These are phyloP conservation scores for Durusdinium trenchii DNA, from an alignment of 73 alveolate genomes.

Conservation along the genomic window DNA sequence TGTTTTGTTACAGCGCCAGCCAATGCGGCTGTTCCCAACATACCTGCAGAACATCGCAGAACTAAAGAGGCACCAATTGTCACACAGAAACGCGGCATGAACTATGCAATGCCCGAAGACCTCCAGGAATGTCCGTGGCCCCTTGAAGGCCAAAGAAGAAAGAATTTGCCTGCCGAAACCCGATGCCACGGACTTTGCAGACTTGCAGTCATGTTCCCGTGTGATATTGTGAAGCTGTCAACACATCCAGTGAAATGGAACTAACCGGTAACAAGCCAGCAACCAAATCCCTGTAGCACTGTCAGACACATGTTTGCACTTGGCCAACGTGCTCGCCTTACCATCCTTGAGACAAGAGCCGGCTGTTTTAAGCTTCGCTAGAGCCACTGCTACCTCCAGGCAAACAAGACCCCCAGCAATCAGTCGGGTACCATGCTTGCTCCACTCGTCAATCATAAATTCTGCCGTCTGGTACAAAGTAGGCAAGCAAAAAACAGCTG, in stretches of 20 bases:
- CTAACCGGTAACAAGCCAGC: neutral
- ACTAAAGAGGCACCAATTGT: neutral
- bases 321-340: neutral
- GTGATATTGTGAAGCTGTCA: neutral
- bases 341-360: conserved; percentile 84
- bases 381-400: conserved; percentile 56
- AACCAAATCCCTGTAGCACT: neutral
- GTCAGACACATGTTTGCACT: neutral
- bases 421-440: too few relatives aligned
- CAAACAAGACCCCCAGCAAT: too few relatives aligned
- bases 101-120: too few relatives aligned
- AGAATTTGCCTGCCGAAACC: conserved; percentile 59
- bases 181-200: neutral
- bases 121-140: conserved; percentile 89
- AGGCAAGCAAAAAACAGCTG: too few relatives aligned
- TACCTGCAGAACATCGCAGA: conserved; percentile 9
- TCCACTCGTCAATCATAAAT: too few relatives aligned
- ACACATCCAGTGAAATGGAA: neutral
- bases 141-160: conserved; percentile 86
- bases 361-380: conserved; percentile 72
- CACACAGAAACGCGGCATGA: too few relatives aligned
- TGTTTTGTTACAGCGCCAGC: conserved; percentile 42
- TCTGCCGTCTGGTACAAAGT: too few relatives aligned
- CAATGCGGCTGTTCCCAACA: conserved; percentile 46
- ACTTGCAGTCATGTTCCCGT: neutral